phyloP scores from a whole-genome alignment of 345 rosid genomes.

The Balakata baccata region DNA sequence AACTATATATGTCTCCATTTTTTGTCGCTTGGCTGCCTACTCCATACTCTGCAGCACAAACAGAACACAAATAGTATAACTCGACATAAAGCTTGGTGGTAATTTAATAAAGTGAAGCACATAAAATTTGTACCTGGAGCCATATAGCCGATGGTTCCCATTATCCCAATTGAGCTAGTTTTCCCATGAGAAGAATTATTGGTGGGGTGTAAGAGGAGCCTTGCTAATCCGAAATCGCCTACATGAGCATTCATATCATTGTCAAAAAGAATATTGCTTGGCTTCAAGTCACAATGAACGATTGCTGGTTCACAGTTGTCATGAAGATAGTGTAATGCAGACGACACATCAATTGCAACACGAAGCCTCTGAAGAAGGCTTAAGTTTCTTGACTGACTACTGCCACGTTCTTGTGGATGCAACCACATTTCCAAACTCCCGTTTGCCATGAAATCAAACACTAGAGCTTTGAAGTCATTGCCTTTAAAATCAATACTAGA shows the following conservation, averaged over 20 bases:
- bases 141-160: constrained; percentile 8
- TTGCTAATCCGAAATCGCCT: constrained; percentile 20
- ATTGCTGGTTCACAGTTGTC: too few species aligned
- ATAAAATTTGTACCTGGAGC: constrained; percentile 2
- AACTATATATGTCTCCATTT: background rate
- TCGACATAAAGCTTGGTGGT: too few species aligned
- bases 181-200: too few species aligned
- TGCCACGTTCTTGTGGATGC: too few species aligned
- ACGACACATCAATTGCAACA: too few species aligned
- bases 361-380: too few species aligned
- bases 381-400: too few species aligned
- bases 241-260: background rate
- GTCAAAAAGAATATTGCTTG: too few species aligned
- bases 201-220: background rate
- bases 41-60: background rate
- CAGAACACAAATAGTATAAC: too few species aligned
- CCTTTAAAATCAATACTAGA: background rate
- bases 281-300: too few species aligned
- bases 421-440: background rate
- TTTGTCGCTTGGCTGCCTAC: background rate
- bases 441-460: constrained; percentile 2
- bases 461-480: constrained; percentile 10
- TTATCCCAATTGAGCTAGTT: constrained; percentile 8
- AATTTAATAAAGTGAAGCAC: too few species aligned
- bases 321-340: too few species aligned